These are phyloP conservation scores for Arachnopeziza araneosa DNA, from an alignment of 2,329 filamentous ascomycete species.

Conservation along the genomic window DNA sequence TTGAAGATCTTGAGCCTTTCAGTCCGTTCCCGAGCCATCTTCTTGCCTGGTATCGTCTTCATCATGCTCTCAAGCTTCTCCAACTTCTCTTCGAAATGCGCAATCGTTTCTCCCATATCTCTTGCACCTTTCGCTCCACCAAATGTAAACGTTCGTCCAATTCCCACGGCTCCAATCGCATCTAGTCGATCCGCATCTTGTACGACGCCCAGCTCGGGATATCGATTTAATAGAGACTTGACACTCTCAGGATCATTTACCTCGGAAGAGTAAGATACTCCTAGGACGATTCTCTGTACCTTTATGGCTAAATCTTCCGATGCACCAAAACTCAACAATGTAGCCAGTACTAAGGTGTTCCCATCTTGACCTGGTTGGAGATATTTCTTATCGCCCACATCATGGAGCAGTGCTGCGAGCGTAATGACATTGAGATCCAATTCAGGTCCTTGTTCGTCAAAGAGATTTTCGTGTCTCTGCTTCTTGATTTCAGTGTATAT, in stretches of 20 bases:
- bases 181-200: conserved; percentile 95
- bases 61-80: conserved; percentile 56
- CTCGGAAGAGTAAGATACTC: conserved; percentile 78
- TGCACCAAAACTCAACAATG: conserved; percentile 57
- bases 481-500: conserved; percentile 27
- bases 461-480: conserved; percentile 10
- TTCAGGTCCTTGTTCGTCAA: conserved; percentile 31
- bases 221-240: conserved; percentile 48
- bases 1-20: conserved; percentile 47
- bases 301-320: conserved; percentile 52
- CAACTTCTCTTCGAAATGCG: conserved; percentile 77
- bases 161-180: conserved; percentile 81
- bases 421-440: conserved; percentile 51
- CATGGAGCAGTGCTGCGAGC: conserved; percentile 75
- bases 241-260: conserved; percentile 58
- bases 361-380: conserved; percentile 47
- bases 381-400: conserved; percentile 65
- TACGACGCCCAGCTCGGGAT: conserved; percentile 78
- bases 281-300: conserved; percentile 68
- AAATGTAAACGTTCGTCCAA: conserved; percentile 74
- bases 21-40: conserved; percentile 48
- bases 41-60: conserved; percentile 53
- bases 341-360: conserved; percentile 49
- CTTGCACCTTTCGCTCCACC: conserved; percentile 56
- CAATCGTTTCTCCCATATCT: conserved; percentile 59